Base-by-base conservation (phyloP, 139 green algal genomes). In the Chlorella sp. region DNA sequence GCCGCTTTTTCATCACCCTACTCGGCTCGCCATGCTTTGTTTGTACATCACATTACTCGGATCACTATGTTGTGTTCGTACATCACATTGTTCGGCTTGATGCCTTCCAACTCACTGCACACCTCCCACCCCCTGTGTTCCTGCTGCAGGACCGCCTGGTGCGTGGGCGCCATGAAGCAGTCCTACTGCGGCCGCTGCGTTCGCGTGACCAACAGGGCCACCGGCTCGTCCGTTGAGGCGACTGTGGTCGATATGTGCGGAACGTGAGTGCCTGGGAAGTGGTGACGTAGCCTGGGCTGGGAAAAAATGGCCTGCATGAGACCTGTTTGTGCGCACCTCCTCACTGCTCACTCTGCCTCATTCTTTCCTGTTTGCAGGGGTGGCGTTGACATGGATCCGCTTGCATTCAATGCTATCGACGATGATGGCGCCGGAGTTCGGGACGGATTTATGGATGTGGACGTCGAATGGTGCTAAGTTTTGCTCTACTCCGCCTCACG, bases 401-500 rank as follows among this genome's bases (percentile, higher is more conserved):
- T 60, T 25, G 78, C 26, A 4, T 74, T 83, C 78, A 83, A 74
- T 28, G 39, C 36, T 0, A 82, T 82, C 38, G 75, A 82, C 56
- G 56, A 56, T 32, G 55, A 82, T 34, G 56, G 56, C 30, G 30
- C 32, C 0, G 75, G 75, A 17, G 20, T 57, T 2, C 55, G 75
- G 3, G 75, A 82, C 36, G 75, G 75, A 32, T 56, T 71, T 56
- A 69, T 82, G 56, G 2, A 25, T 3, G 18, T 55, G 3, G 34
- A 70, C 13, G 32, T 82, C 0, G 55, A 71, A 9, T 82, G 75
- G 75, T 75, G 69, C 38, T 75, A 18, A 72, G 60, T 21, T 21
- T n/a, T 67, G 60, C 60, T 1, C 60, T 4, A 18, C 17, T 3
- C 28, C 63, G 38, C 13, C 26, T 36, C 16, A 34, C 13, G 20